Evolutionary conservation across 2,329 filamentous ascomycete species (phyloP).

Genomic region (Fusarium coicis): DNA sequence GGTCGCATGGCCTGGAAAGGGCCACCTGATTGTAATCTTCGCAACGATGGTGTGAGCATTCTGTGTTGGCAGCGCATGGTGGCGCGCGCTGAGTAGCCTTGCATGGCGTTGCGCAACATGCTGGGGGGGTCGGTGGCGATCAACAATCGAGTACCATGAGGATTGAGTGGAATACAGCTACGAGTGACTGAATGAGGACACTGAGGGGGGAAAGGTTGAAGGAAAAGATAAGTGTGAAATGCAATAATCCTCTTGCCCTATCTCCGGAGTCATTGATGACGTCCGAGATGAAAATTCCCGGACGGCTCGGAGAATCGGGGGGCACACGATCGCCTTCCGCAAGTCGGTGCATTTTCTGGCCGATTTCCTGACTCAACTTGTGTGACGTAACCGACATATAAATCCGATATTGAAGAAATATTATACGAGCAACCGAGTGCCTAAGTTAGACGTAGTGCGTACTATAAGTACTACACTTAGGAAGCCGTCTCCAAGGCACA

Average conservation of each 20-base stretch:
- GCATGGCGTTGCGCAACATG: conserved; percentile 47
- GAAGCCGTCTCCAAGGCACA: neutral
- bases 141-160: conserved; percentile 25
- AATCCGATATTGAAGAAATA: neutral
- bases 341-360: conserved; percentile 22
- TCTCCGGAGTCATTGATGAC: conserved; percentile 33
- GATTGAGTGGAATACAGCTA: neutral
- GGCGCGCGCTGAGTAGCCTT: conserved; percentile 39
- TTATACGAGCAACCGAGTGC: neutral
- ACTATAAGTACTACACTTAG: neutral
- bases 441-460: neutral
- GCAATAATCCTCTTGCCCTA: conserved; percentile 16
- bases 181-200: neutral
- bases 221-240: neutral
- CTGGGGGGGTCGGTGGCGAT: conserved; percentile 29
- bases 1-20: conserved; percentile 76
- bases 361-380: conserved; percentile 15
- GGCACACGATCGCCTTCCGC: conserved; percentile 29
- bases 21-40: conserved; percentile 47
- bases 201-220: no score
- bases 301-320: conserved; percentile 36
- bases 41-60: conserved; percentile 58
- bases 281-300: conserved; percentile 45
- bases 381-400: neutral
- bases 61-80: conserved; percentile 47